phyloP scores from a whole-genome alignment of 108 stramenopile species.

The Fistulifera pelliculosa region DNA sequence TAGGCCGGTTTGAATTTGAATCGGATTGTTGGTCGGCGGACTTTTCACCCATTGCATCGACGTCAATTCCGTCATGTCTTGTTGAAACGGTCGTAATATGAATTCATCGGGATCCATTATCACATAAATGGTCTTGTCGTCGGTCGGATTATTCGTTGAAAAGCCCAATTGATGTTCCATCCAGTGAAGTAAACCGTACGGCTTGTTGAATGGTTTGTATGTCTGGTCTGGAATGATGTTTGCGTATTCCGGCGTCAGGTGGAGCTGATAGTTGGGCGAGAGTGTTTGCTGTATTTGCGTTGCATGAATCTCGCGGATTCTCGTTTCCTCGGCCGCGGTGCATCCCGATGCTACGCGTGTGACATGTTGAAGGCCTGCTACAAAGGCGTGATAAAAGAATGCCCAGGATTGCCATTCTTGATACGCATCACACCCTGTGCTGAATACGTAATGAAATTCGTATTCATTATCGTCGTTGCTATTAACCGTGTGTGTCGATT shows the following conservation, averaged over 20 bases:
- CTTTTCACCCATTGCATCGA: too few species aligned
- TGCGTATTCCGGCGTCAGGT: conserved; percentile 56
- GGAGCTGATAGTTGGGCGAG: conserved; percentile 58
- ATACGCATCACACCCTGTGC: conserved; percentile 23
- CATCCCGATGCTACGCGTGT: conserved; percentile 85
- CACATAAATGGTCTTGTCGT: conserved; percentile 57
- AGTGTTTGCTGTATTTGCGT: conserved; percentile 26
- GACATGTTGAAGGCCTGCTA: conserved; percentile 56
- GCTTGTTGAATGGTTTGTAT: conserved; percentile 89
- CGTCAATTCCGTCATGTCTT: background rate
- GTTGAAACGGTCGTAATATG: conserved; percentile 49
- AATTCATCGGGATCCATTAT: conserved; percentile 82
- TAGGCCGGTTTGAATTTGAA: conserved; percentile 25
- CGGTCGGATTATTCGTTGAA: conserved; percentile 23
- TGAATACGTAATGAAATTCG: conserved; percentile 10
- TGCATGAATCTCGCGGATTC: conserved; percentile 15
- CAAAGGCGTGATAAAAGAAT: conserved; percentile 77
- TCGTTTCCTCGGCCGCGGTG: conserved; percentile 12
- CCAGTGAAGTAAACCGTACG: conserved; percentile 80
- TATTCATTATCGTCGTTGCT: too few species aligned
- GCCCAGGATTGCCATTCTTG: conserved; percentile 93
- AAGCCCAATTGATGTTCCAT: conserved; percentile 57
- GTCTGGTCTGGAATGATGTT: background rate
- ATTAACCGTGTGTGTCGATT: too few species aligned
- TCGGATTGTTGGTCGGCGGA: background rate